phyloP scores from a whole-genome alignment of 495 filamentous ascomycete genomes.

The Aspergillus heteromorphus region DNA sequence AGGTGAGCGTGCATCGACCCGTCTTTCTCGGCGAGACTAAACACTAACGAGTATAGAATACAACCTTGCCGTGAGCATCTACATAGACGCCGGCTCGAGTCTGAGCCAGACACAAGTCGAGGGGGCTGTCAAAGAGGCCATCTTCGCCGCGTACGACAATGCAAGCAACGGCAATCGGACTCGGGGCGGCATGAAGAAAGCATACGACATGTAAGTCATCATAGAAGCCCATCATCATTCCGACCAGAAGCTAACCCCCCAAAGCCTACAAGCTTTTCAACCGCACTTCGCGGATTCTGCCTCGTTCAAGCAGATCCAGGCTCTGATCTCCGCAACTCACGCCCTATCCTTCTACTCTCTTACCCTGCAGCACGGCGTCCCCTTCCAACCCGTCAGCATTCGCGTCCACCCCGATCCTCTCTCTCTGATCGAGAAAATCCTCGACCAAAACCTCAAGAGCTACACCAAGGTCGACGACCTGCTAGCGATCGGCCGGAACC shows the following conservation, averaged over 20 bases:
- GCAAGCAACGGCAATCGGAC: conserved; percentile 84
- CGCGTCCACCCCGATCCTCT: conserved; percentile 82
- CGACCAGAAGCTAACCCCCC: conserved; percentile 1
- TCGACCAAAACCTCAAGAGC: conserved; percentile 79
- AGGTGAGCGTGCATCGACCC: conserved; percentile 43
- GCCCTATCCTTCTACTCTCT: conserved; percentile 82
- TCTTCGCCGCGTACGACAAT: conserved; percentile 76
- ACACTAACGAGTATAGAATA: conserved; percentile 50
- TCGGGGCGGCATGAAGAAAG: conserved; percentile 76
- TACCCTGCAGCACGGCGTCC: conserved; percentile 83
- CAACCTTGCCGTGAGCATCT: conserved; percentile 62
- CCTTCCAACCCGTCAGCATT: conserved; percentile 86
- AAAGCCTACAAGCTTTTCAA: conserved; percentile 65
- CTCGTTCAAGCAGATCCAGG: conserved; percentile 51
- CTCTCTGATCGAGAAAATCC: conserved; percentile 73
- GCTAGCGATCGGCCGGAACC: conserved; percentile 67
- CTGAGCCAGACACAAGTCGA: conserved; percentile 52
- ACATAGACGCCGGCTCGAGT: conserved; percentile 48
- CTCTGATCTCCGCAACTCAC: conserved; percentile 82
- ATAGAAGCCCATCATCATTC: background rate
- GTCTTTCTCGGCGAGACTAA: background rate
- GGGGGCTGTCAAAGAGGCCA: conserved; percentile 59
- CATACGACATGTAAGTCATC: conserved; percentile 67
- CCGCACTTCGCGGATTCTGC: conserved; percentile 54
- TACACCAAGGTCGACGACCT: conserved; percentile 87